Percentiles rank a stretch among this genome's conserved stretches.
phyloP scores from a whole-genome alignment of 2,329 filamentous ascomycete genomes.

The Xylaria hypoxylon region DNA sequence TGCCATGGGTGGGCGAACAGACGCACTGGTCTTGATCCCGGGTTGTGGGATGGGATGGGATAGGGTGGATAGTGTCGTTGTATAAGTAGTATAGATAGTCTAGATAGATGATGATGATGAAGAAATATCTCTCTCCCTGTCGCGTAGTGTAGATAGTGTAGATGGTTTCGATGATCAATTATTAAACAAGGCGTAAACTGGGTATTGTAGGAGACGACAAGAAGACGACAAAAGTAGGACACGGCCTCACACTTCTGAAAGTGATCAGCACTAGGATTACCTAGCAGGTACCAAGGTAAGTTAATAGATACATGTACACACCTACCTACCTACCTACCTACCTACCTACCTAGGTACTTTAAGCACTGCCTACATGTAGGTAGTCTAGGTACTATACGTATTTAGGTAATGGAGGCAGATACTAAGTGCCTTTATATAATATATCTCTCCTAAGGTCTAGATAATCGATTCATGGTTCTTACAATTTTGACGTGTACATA shows the following conservation, averaged over 20 bases:
- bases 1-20: background rate
- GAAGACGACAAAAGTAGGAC: background rate
- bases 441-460: background rate
- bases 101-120: slow-evolving; percentile 1
- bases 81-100: background rate
- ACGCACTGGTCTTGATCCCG: slow-evolving; percentile 25
- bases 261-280: slow-evolving; percentile 7
- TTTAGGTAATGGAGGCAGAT: too few species aligned
- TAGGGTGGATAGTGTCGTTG: background rate
- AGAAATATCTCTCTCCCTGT: background rate
- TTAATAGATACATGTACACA: background rate
- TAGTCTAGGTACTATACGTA: too few species aligned
- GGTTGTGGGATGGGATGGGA: slow-evolving; percentile 21
- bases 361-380: too few species aligned
- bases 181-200: too few species aligned
- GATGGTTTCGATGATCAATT: slow-evolving; percentile 11
- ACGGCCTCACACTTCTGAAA: background rate
- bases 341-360: too few species aligned
- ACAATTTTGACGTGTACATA: background rate
- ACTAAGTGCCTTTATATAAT: too few species aligned
- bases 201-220: background rate
- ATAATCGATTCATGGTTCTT: background rate
- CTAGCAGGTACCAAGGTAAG: background rate
- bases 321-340: too few species aligned
- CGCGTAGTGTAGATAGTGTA: background rate